Base-by-base conservation (phyloP, 169 alveolate genomes). In the Cryptosporidium ryanae region DNA sequence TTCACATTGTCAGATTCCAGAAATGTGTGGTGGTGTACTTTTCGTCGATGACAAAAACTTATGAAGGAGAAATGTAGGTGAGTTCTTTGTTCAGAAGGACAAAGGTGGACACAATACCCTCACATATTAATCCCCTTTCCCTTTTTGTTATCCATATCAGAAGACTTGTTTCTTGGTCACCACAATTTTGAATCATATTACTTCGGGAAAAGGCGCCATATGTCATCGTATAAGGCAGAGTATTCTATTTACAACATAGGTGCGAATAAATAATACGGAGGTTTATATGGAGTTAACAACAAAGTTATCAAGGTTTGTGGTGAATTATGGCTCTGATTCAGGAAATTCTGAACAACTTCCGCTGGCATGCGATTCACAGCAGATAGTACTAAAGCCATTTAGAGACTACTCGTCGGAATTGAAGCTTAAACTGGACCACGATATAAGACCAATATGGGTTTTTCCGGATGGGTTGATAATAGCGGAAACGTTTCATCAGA, bases 381-480 rank as follows among this genome's bases (percentile, higher is more conserved):
- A 76, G 34, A 63, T 61, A 27, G 55, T 48, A 29, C 25, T 76
- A 29, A 76, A 76, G 25, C 87, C 87, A 7, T 93, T 92, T 68
- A 82, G 97, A 43, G 97, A 95, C 91, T 94, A 94, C 64, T 87
- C 95, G 49, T 55, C 87, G 46, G 76, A 66, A 23, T 82, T 95
- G 89, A 84, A 67, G 52, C 91, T 95, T 57, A 95, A 95, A 84
- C 65, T 64, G 52, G 94, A 91, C 71, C 97, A 94, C 84, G 92
- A 82, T 64, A 84, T 90, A 82, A 65, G 96, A 63, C 97, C 97
- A 25, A 43, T 95, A 31, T 95, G 97, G 97, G 97, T 93, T 32
- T 95, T 97, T 66, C 95, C 95, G 10, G 97, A 95, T 64, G 98
- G 98, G 0, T 90, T 90, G 52, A 65, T 95, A 29, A 91, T 92